phyloP scores from a whole-genome alignment of 2,329 filamentous ascomycete species.

The Exophiala phaeomuriformis region DNA sequence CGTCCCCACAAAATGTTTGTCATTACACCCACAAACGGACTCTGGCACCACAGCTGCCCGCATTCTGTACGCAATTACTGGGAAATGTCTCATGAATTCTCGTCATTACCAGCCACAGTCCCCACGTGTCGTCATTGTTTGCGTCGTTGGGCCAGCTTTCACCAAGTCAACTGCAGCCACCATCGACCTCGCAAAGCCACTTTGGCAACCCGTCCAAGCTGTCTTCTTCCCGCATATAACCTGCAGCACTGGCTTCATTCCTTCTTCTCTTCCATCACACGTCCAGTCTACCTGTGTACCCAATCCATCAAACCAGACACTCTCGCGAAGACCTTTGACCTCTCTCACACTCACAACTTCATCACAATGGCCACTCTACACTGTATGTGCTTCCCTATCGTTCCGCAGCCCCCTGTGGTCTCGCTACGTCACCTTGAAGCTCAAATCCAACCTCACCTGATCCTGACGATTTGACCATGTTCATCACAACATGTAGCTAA shows the following conservation, averaged over 20 bases:
- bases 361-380: slow-evolving; percentile 52
- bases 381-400: slow-evolving; percentile 41
- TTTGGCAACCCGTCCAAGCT: not conserved
- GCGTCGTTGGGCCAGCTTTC: slow-evolving; percentile 3
- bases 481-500: slow-evolving; percentile 7
- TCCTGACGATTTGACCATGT: not conserved
- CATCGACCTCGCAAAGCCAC: not conserved
- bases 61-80: not conserved
- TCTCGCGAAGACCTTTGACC: not conserved
- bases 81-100: not conserved
- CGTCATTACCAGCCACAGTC: not conserved
- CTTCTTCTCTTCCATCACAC: slow-evolving; percentile 10
- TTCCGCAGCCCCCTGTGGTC: not conserved
- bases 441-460: slow-evolving; percentile 1
- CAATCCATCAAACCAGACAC: slow-evolving; percentile 4
- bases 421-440: slow-evolving; percentile 16
- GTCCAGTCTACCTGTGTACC: not conserved
- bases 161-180: slow-evolving; percentile 6
- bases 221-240: slow-evolving; percentile 12
- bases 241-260: slow-evolving; percentile 2
- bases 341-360: not conserved
- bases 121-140: slow-evolving; percentile 23
- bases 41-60: too few relatives aligned
- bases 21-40: slow-evolving; percentile 10
- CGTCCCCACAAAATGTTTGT: not conserved